Evolutionary conservation across 805 yeast species (phyloP).

Genomic region (Metschnikowia matae): DNA sequence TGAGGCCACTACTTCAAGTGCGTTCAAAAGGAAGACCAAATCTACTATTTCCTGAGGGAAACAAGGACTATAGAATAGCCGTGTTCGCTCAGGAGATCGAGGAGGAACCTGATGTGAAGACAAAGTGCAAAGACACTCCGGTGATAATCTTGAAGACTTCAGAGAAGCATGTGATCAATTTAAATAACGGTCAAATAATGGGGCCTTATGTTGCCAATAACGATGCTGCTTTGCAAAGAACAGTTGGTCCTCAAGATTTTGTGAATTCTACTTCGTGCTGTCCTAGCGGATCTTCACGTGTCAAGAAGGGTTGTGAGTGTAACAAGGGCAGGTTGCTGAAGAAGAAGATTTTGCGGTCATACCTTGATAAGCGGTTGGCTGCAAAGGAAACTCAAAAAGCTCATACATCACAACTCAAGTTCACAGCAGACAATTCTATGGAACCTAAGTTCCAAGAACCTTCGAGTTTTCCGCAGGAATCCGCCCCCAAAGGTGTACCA

Average conservation of each 20-base stretch:
- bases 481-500: background rate
- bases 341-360: constrained; percentile 32
- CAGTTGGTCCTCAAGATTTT: constrained; percentile 25
- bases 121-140: constrained; percentile 19
- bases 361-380: constrained; percentile 23
- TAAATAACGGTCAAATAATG: constrained; percentile 33
- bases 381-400: background rate
- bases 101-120: constrained; percentile 1
- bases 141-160: constrained; percentile 35
- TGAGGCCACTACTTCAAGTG: constrained; percentile 78
- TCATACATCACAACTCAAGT: background rate
- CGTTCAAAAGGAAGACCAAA: constrained; percentile 87
- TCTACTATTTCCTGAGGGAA: constrained; percentile 44
- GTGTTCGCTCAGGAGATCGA: constrained; percentile 46
- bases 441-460: background rate
- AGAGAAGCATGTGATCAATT: constrained; percentile 38
- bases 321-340: constrained; percentile 28
- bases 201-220: constrained; percentile 31
- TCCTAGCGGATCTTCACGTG: constrained; percentile 17
- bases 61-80: constrained; percentile 54
- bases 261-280: constrained; percentile 35
- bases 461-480: background rate
- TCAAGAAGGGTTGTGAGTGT: constrained; percentile 29
- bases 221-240: constrained; percentile 1
- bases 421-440: background rate